Evolutionary conservation across 2,329 filamentous ascomycete species (phyloP).

Genomic region (Ceratocystis papillata): DNA sequence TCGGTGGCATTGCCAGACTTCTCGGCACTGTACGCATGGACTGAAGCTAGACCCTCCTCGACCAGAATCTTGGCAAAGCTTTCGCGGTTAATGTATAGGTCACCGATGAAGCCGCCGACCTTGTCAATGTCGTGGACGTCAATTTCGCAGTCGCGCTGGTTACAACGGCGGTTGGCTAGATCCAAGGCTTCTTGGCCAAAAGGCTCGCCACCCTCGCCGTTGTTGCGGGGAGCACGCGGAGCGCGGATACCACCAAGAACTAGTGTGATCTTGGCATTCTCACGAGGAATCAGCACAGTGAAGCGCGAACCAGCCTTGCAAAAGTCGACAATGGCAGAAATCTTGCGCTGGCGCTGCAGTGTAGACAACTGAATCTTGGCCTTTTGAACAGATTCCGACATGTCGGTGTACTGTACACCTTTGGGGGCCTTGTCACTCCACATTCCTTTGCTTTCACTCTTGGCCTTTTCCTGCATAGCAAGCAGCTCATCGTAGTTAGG

Average conservation of each 20-base stretch:
- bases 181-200: conserved; percentile 93
- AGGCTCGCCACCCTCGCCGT: conserved; percentile 72
- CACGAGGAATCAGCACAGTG: conserved; percentile 79
- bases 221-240: conserved; percentile 68
- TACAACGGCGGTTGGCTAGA: conserved; percentile 74
- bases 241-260: conserved; percentile 88
- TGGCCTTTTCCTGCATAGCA: conserved; percentile 68
- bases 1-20: conserved; percentile 84
- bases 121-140: conserved; percentile 94
- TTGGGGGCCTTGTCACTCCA: conserved; percentile 86
- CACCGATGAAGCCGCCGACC: conserved; percentile 92
- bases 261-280: conserved; percentile 88
- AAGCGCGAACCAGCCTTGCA: conserved; percentile 96
- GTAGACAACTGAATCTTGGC: conserved; percentile 87
- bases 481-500: conserved; percentile 87
- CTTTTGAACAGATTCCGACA: conserved; percentile 86
- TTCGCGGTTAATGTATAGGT: conserved; percentile 85
- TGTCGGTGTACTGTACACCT: conserved; percentile 71
- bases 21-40: conserved; percentile 91
- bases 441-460: conserved; percentile 83
- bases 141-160: conserved; percentile 92
- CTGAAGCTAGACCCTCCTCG: conserved; percentile 84
- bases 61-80: conserved; percentile 89
- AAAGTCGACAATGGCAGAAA: conserved; percentile 89
- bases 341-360: conserved; percentile 79